phyloP scores from a whole-genome alignment of 768 basidiomycete species.

The Lenzites betulinus region DNA sequence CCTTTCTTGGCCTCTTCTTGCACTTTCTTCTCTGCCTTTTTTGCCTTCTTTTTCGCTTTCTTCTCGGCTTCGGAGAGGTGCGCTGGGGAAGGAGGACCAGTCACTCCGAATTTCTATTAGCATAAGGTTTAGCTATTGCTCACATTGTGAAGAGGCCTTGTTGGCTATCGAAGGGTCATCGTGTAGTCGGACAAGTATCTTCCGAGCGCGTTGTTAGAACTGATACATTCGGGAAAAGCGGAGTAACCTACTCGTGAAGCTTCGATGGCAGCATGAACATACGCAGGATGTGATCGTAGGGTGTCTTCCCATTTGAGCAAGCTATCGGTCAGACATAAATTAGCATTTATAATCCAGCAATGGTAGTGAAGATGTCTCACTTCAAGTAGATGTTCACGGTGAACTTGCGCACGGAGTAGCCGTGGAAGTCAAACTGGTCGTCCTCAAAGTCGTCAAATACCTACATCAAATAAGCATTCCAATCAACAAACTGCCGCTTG shows the following conservation, averaged over 20 bases:
- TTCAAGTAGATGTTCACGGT: constrained; percentile 84
- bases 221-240: neutral
- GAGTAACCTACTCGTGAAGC: constrained; percentile 59
- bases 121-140: neutral
- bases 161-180: constrained; percentile 70
- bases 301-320: constrained; percentile 81
- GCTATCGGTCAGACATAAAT: constrained; percentile 39
- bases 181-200: constrained; percentile 76
- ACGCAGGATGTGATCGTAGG: constrained; percentile 75
- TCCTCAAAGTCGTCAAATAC: constrained; percentile 87
- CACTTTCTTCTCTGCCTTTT: constrained; percentile 70
- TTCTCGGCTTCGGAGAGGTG: constrained; percentile 64
- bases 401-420: constrained; percentile 88
- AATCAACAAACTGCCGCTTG: neutral
- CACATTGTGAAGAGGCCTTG: constrained; percentile 32
- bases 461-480: constrained; percentile 36
- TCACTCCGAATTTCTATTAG: constrained; percentile 4
- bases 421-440: constrained; percentile 98
- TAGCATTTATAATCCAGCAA: constrained; percentile 8
- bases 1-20: constrained; percentile 76
- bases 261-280: constrained; percentile 69
- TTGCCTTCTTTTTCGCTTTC: constrained; percentile 85
- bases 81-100: constrained; percentile 31
- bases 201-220: constrained; percentile 15
- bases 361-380: constrained; percentile 46